A percentile compares a stretch with the other conserved stretches of the same genome.
Conservation (phyloP, 805 yeast genomes). For the Torulaspora quercuum region DNA sequence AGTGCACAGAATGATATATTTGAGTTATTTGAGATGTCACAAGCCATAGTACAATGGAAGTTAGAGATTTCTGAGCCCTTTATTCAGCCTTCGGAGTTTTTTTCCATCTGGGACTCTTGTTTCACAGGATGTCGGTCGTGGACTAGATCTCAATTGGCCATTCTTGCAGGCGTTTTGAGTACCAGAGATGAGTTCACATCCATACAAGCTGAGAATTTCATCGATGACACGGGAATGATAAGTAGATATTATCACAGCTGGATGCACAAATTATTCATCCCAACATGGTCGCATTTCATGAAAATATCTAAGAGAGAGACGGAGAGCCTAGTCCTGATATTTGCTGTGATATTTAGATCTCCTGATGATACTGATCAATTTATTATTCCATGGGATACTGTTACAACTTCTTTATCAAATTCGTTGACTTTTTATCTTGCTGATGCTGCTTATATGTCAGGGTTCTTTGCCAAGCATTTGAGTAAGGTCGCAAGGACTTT, state of each 20-base stretch:
- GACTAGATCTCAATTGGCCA: constrained; percentile 23
- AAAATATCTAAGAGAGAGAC: constrained; percentile 2
- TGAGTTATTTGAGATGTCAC: constrained; percentile 19
- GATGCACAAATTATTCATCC: constrained; percentile 23
- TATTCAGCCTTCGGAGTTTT: constrained; percentile 23
- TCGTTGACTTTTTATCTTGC: constrained; percentile 16
- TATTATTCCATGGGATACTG: constrained; percentile 18
- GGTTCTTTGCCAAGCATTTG: constrained; percentile 16
- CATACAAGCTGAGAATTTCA: constrained; percentile 21
- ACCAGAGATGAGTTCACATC: constrained; percentile 17
- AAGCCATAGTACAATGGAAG: constrained; percentile 30
- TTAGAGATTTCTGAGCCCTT: constrained; percentile 34
- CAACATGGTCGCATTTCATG: constrained; percentile 20
- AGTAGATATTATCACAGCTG: constrained; percentile 19
- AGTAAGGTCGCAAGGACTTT: constrained; percentile 25
- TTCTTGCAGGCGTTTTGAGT: constrained; percentile 27
- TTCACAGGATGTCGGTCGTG: constrained; percentile 20
- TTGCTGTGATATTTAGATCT: constrained; percentile 16
- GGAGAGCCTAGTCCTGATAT: constrained; percentile 11
- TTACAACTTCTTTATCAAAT: constrained; percentile 16
- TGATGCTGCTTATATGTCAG: constrained; percentile 2
- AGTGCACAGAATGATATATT: constrained; percentile 14
- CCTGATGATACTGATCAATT: constrained; percentile 3
- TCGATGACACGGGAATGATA: constrained; percentile 28
- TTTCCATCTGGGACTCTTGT: constrained; percentile 23